Base-by-base conservation (phyloP, 2,329 filamentous ascomycete species). In the Aspergillus ochraceoroseus region DNA sequence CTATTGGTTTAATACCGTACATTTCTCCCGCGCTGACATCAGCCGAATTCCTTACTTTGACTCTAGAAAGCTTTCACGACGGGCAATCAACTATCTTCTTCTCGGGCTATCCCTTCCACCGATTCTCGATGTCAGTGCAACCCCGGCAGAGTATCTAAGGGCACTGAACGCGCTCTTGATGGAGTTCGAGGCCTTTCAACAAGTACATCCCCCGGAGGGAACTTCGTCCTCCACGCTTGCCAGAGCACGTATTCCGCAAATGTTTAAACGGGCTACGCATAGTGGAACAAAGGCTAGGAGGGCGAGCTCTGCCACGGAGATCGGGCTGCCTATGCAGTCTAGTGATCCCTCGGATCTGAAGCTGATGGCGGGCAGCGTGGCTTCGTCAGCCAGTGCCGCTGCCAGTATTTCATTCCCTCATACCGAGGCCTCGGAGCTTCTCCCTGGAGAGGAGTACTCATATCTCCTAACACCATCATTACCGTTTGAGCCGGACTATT, bases 1-100 rank as follows among this genome's bases (percentile, higher is more conserved):
- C 28, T 96, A 94, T 71, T 96, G 92, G 89, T 95, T 96, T 73
- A 95, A 95, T 68, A 95, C 92, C 0, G 79, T 95, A 46, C 84
- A 94, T 58, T 95, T 95, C 66, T 86, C 88, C 51, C 85, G 87
- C 56, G 66, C 78, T 19, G 87, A 95, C 63, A 75, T 96, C 22
- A 71, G 77, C 36, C 82, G 83, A 58, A 83, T 95, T 71, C 82
- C 90, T 31, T 94, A 87, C 60, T 90, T 94, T 60, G 85, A 94
- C 44, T 71, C 80, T 3, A 81, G 85, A 49, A 92, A 90, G 60
- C 79, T 95, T 33, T 83, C 87, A 47, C 84, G 89, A 43, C 86
- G 92, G 54, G 90, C 92, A 23, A 94, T 88, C 36, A 95, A 95
- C 64, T 94, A 90, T 64, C 80, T 98, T 42, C 77, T 96, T 20